Evolutionary conservation across 1,284 basidiomycete genomes (phyloP).

Genomic region (Mrakiaceae sp.): DNA sequence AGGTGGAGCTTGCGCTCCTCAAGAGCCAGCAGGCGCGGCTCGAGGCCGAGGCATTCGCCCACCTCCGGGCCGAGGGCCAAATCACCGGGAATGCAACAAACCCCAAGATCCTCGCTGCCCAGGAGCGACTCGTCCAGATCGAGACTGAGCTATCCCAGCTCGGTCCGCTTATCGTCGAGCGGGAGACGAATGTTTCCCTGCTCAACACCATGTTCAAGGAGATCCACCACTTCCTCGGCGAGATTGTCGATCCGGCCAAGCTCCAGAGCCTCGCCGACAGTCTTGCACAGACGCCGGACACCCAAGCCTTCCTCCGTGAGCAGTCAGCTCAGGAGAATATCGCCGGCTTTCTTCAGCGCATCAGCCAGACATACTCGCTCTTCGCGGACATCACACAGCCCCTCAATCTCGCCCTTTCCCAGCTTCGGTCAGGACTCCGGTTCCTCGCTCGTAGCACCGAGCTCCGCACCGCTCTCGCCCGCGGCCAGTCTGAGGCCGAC

Average conservation of each 20-base stretch:
- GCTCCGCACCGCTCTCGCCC: slow-evolving; percentile 16
- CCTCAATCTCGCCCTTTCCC: slow-evolving; percentile 50
- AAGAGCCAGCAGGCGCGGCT: slow-evolving; percentile 42
- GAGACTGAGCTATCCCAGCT: slow-evolving; percentile 25
- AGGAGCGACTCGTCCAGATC: slow-evolving; percentile 29
- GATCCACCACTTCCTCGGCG: slow-evolving; percentile 50
- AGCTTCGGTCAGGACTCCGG: slow-evolving; percentile 65
- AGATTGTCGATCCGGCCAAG: slow-evolving; percentile 24
- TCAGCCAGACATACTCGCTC: slow-evolving; percentile 35
- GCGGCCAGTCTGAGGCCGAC: slow-evolving; percentile 16
- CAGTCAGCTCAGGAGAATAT: slow-evolving; percentile 36
- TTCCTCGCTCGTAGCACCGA: slow-evolving; percentile 32
- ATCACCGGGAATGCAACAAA: slow-evolving; percentile 53
- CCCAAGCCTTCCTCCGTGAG: slow-evolving; percentile 28
- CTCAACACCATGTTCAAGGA: slow-evolving; percentile 75
- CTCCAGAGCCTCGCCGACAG: slow-evolving; percentile 18
- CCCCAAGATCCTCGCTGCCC: slow-evolving; percentile 34
- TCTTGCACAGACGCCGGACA: slow-evolving; percentile 11
- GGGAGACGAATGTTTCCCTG: slow-evolving; percentile 43
- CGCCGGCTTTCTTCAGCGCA: slow-evolving; percentile 37
- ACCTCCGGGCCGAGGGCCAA: slow-evolving; percentile 48
- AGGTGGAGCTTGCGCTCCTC: slow-evolving; percentile 45
- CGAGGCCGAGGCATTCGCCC: slow-evolving; percentile 46
- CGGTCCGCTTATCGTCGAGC: slow-evolving; percentile 26
- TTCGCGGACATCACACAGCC: slow-evolving; percentile 60